Percentiles rank a stretch among this genome's conserved stretches.
Evolutionary conservation across 768 basidiomycete genomes (phyloP).

Genomic region (Mycena sanguinolenta): DNA sequence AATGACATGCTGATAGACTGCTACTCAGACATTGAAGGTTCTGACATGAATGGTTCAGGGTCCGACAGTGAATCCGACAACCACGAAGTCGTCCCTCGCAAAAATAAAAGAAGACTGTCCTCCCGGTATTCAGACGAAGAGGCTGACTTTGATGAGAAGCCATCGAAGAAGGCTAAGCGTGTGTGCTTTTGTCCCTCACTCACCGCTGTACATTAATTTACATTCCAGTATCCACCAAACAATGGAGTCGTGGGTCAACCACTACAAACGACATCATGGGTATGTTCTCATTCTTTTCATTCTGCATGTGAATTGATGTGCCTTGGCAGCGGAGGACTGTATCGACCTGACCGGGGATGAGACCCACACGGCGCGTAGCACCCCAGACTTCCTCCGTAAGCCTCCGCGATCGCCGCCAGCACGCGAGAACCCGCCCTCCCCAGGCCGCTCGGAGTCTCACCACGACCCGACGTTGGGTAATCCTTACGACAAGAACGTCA

Average conservation of each 20-base stretch:
- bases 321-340: neutral
- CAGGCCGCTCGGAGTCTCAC: neutral
- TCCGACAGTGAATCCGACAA: neutral
- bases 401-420: neutral
- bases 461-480: neutral
- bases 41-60: too few species aligned
- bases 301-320: too few species aligned
- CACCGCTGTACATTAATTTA: neutral
- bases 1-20: too few species aligned
- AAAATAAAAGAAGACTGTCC: neutral
- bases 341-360: conserved; percentile 19
- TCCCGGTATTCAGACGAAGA: neutral
- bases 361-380: neutral
- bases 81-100: neutral
- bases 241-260: neutral
- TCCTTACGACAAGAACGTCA: conserved; percentile 7
- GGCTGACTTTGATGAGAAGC: neutral
- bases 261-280: too few species aligned
- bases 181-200: neutral
- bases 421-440: neutral
- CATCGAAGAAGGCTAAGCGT: neutral
- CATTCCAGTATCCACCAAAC: neutral
- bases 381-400: conserved; percentile 3
- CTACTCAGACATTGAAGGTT: too few species aligned
- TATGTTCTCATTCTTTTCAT: too few species aligned